Conservation (phyloP, 176 grass and related monocot species). For the Zizania latifolia region DNA sequence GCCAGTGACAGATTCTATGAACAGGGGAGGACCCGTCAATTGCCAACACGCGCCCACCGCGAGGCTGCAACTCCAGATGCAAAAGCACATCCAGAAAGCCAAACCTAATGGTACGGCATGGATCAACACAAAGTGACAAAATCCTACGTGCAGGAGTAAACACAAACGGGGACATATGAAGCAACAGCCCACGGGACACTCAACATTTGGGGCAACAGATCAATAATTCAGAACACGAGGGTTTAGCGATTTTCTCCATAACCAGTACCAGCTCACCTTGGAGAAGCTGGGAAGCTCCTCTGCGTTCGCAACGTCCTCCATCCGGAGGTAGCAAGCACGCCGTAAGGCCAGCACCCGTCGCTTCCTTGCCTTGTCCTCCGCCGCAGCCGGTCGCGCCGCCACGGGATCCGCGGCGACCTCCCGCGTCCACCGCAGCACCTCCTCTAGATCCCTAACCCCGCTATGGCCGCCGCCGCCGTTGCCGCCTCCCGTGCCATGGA, state of each 20-base stretch:
- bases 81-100: background rate
- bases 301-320: conserved; percentile 45
- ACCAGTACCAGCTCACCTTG: conserved; percentile 41
- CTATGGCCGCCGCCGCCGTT: background rate
- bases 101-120: conserved; percentile 27
- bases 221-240: background rate
- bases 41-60: background rate
- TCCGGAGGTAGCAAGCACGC: conserved; percentile 48
- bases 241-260: background rate
- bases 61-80: conserved; percentile 4
- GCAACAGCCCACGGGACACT: conserved; percentile 3
- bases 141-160: conserved; percentile 20
- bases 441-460: conserved; percentile 40
- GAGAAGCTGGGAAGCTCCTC: conserved; percentile 57
- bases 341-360: conserved; percentile 48
- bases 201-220: conserved; percentile 14
- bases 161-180: background rate
- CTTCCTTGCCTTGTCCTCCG: conserved; percentile 31
- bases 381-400: conserved; percentile 16
- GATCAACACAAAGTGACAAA: conserved; percentile 14
- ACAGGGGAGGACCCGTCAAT: conserved; percentile 20
- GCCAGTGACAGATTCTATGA: background rate
- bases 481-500: background rate
- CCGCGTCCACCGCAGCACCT: conserved; percentile 45
- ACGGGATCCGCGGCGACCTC: conserved; percentile 51